Conservation (phyloP, 1,139 yeast genomes). For the Zygosaccharomyces pseudobailii region DNA sequence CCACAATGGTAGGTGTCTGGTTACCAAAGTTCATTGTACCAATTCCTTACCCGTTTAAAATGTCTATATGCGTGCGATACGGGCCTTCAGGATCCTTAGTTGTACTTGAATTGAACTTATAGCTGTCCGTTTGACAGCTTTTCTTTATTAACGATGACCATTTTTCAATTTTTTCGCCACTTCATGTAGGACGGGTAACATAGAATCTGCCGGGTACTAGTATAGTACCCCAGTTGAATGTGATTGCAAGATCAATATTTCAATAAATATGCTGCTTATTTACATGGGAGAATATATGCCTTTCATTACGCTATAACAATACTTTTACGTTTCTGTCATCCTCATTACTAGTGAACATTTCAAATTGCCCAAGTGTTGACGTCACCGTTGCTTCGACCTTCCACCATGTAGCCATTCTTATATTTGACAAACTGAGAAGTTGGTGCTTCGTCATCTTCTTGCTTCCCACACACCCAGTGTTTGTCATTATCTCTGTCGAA, state of each 20-base stretch:
- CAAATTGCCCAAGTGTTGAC: slow-evolving; percentile 56
- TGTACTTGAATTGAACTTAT: neutral
- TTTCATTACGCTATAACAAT: neutral
- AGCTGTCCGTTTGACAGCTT: neutral
- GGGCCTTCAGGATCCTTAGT: neutral
- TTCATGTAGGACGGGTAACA: neutral
- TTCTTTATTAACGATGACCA: neutral
- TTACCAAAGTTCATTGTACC: slow-evolving; percentile 73
- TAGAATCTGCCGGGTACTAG: neutral
- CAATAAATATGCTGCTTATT: neutral
- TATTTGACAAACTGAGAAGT: slow-evolving; percentile 43
- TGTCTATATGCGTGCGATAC: neutral
- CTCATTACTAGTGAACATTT: slow-evolving; percentile 1
- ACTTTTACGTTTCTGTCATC: neutral
- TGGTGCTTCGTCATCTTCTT: slow-evolving; percentile 28
- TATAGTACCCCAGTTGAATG: too few relatives aligned
- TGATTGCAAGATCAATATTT: neutral
- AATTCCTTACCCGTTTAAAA: neutral
- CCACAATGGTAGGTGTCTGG: slow-evolving; percentile 95
- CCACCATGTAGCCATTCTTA: slow-evolving; percentile 58
- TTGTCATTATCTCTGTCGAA: slow-evolving; percentile 50
- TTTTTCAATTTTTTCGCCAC: slow-evolving; percentile 5
- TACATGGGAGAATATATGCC: slow-evolving; percentile 5
- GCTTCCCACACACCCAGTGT: slow-evolving; percentile 51
- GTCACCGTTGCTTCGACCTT: slow-evolving; percentile 55